Base-by-base conservation (phyloP, 257 asterid species). In the Solanum rostratum region DNA sequence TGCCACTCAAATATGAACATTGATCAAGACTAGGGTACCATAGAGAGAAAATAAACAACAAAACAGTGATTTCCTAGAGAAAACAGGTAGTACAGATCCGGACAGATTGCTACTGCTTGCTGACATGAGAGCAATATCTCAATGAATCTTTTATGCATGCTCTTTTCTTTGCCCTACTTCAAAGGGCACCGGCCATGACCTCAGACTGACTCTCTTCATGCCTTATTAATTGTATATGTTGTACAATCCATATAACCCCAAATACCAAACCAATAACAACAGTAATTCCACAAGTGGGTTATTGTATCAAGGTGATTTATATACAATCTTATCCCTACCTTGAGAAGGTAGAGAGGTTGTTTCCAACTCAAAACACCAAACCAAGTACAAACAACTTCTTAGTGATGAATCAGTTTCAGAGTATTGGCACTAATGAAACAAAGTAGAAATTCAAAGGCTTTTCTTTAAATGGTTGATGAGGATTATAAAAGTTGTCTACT, bases 151-250 rank as follows among this genome's bases (percentile, higher is more conserved):
- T 37, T 74, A 46, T 74, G 81, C 81, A 15, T 76, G 81, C 62
- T 74, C 81, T 24, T 46, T 82, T 30, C 39, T 82, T 65, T 82
- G 52, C 85, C 85, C 85, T 82, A 65, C 65, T 33, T 65, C 70
- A 45, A 46, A 53, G 80, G 85, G 79, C 79, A 65, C 63, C 63
- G n/a, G 3, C 79, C 30, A 13, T 4, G 20, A 46, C 62, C 59
- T 82, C 20, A 53, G 62, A 76, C 16, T 76, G 82, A 49, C 62
- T 49, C 60, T 27, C 62, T 49, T 76, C 79, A 70, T 20, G 54
- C 54, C 33, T 70, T 70, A 70, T 70, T 76, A 49, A 49, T 27
- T 76, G 41, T 49, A 49, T 9, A 15, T 76, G 62, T 22, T 7
- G 81, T 76, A 76, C 81, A 24, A 46, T 24, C 29, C 9, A 45